Evolutionary conservation across 2,329 filamentous ascomycete genomes (phyloP).

Genomic region (Microthyrium microscopicum): DNA sequence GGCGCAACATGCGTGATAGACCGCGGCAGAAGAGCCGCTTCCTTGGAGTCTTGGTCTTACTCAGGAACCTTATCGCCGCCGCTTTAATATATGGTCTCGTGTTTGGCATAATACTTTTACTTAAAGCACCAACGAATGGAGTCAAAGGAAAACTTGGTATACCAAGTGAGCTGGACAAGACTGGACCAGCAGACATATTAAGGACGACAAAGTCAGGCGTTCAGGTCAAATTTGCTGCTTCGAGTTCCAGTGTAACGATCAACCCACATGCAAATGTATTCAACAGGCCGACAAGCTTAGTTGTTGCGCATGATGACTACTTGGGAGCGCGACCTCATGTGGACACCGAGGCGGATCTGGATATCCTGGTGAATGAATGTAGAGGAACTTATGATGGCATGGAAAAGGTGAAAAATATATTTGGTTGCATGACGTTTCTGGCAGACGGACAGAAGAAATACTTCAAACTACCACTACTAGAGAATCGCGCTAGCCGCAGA

Average conservation of each 20-base stretch:
- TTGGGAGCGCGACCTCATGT: conserved; percentile 33
- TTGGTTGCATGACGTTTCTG: conserved; percentile 35
- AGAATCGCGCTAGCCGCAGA: conserved; percentile 24
- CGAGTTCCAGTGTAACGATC: conserved; percentile 27
- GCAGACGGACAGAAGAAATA: conserved; percentile 32
- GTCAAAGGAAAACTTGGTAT: conserved; percentile 25
- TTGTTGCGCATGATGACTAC: conserved; percentile 34
- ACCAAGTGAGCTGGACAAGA: conserved; percentile 24
- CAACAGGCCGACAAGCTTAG: conserved; percentile 34
- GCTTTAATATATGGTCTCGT: conserved; percentile 25
- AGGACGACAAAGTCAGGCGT: conserved; percentile 24
- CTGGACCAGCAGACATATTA: conserved; percentile 23
- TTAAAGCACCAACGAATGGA: conserved; percentile 23
- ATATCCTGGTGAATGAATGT: conserved; percentile 35
- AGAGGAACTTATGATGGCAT: conserved; percentile 34
- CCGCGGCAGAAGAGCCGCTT: conserved; percentile 5
- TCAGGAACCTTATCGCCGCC: conserved; percentile 28
- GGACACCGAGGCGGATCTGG: conserved; percentile 36
- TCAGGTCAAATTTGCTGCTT: conserved; percentile 26
- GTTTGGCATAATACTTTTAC: conserved; percentile 24
- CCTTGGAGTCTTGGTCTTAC: conserved; percentile 16
- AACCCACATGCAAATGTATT: conserved; percentile 37
- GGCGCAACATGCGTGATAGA: conserved; percentile 4
- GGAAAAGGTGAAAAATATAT: conserved; percentile 38
- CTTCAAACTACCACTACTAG: conserved; percentile 27